Evolutionary conservation across 148 eudicot genomes (phyloP).

Genomic region (Linanthus parryae): DNA sequence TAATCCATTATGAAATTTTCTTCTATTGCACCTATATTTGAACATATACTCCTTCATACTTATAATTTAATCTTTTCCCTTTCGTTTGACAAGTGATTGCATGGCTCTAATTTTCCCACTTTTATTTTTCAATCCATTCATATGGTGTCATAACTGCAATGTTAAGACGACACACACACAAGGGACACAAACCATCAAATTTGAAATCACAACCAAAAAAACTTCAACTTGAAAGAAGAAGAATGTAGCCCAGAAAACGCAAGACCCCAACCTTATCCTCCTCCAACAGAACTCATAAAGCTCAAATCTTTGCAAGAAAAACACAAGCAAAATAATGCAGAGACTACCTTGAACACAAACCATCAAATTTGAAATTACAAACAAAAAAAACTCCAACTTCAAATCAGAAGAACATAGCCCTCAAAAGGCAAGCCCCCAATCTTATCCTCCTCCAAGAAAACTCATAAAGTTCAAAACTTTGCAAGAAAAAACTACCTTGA

Average conservation of each 20-base stretch:
- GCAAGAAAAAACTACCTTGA: constrained; percentile 9
- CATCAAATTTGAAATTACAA: background rate
- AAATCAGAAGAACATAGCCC: background rate
- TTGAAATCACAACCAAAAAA: background rate
- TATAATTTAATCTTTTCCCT: no score
- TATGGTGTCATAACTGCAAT: no score
- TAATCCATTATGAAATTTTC: no score
- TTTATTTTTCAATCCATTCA: no score
- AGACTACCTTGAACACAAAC: no score
- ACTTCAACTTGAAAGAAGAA: no score
- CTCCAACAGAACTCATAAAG: constrained; percentile 3
- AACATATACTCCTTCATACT: no score
- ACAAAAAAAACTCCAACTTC: background rate
- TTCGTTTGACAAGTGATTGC: no score
- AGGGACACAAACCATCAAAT: background rate
- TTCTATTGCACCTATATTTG: no score
- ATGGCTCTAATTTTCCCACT: no score
- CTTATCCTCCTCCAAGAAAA: background rate
- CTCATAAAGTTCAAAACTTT: background rate
- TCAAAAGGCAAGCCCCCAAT: background rate
- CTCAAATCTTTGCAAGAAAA: constrained; percentile 3
- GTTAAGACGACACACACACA: background rate
- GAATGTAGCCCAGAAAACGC: background rate
- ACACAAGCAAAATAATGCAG: background rate
- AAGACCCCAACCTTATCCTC: background rate